Conservation (phyloP, 2,329 filamentous ascomycete species). For the Paecilomyces formosus region DNA sequence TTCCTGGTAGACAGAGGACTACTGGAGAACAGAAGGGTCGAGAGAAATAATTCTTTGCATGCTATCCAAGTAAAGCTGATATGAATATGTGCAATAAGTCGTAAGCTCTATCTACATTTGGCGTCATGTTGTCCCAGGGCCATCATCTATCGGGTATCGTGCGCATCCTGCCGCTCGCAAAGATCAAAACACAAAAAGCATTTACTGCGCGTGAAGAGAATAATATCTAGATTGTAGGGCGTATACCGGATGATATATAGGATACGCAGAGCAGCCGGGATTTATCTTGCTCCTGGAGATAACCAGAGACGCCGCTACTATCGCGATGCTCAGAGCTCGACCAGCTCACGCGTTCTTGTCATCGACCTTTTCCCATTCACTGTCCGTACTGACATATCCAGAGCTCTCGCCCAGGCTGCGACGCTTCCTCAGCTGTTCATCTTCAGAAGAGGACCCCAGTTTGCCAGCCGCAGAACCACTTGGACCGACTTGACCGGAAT, state of each 20-base stretch:
- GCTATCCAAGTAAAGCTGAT: background rate
- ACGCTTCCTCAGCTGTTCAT: conserved; percentile 36
- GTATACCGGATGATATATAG: background rate
- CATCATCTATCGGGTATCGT: conserved; percentile 5
- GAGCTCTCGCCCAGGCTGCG: conserved; percentile 40
- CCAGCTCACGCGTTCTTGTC: conserved; percentile 4
- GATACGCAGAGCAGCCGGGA: background rate
- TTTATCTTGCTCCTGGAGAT: background rate
- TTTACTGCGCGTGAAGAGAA: background rate
- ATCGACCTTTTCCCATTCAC: conserved; percentile 95
- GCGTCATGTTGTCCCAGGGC: background rate
- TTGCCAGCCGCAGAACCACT: conserved; percentile 19
- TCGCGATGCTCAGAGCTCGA: background rate
- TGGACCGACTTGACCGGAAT: conserved; percentile 9
- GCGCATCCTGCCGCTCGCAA: background rate
- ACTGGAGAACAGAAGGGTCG: background rate
- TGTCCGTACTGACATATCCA: conserved; percentile 71
- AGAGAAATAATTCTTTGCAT: background rate
- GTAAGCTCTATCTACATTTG: background rate
- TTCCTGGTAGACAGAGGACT: background rate
- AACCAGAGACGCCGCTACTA: background rate
- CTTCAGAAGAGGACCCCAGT: conserved; percentile 42
- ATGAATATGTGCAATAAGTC: background rate
- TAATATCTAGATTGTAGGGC: background rate
- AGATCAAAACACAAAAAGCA: background rate